Percentiles rank a stretch among this genome's conserved stretches.
Evolutionary conservation across 192 early-diverging fungal species (phyloP).

Genomic region (Coemansia sp.): DNA sequence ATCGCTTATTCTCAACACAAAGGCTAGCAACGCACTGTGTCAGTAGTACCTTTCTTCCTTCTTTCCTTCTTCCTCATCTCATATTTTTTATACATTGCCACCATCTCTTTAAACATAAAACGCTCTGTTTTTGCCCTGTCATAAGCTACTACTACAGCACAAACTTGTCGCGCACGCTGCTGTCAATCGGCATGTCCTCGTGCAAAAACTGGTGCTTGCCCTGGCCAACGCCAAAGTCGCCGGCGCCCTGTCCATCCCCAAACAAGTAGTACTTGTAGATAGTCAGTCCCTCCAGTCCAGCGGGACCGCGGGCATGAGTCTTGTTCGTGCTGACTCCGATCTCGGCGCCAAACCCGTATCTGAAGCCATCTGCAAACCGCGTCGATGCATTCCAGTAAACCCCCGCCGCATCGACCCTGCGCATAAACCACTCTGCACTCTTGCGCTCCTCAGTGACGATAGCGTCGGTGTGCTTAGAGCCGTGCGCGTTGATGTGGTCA

Average conservation of each 20-base stretch:
- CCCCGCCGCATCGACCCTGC: constrained; percentile 92
- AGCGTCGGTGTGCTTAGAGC: constrained; percentile 94
- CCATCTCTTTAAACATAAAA: background rate
- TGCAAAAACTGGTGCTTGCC: constrained; percentile 77
- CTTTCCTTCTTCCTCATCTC: background rate
- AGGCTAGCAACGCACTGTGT: constrained; percentile 62
- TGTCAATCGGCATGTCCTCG: constrained; percentile 59
- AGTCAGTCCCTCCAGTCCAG: constrained; percentile 95
- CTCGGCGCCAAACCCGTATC: constrained; percentile 98
- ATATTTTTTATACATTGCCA: background rate
- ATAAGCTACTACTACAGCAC: constrained; percentile 21
- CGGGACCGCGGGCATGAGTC: constrained; percentile 98
- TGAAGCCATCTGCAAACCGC: constrained; percentile 97
- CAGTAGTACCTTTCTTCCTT: constrained; percentile 16
- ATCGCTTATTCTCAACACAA: constrained; percentile 97
- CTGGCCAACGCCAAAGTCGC: constrained; percentile 75
- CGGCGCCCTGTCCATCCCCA: constrained; percentile 86
- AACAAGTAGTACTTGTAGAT: constrained; percentile 97
- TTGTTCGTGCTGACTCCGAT: constrained; percentile 99
- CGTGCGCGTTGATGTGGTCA: constrained; percentile 91
- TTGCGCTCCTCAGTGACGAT: constrained; percentile 84
- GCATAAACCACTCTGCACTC: constrained; percentile 86
- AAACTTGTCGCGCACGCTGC: constrained; percentile 48
- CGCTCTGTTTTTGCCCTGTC: background rate
- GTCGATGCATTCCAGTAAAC: constrained; percentile 98